Conservation (phyloP, 495 filamentous ascomycete species). For the Hypoxylon cercidicola region DNA sequence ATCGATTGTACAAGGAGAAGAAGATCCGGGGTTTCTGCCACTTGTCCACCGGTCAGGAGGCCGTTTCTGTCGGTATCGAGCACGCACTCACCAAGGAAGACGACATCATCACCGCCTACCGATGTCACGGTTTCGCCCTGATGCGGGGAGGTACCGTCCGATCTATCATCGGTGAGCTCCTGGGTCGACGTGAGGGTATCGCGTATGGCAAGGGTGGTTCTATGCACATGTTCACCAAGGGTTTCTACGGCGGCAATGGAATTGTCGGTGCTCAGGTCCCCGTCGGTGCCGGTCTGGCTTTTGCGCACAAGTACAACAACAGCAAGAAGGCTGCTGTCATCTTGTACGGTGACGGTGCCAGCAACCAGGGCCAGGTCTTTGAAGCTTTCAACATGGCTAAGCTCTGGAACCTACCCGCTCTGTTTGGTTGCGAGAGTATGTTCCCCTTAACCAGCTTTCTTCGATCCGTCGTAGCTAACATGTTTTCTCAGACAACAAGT, state of each 20-base stretch:
- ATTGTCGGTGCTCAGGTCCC: constrained; percentile 99
- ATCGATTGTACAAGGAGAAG: constrained; percentile 98
- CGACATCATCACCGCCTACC: constrained; percentile 96
- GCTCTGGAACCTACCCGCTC: constrained; percentile 93
- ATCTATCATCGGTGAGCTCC: constrained; percentile 94
- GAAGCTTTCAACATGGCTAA: constrained; percentile 99
- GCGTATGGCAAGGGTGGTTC: constrained; percentile 98
- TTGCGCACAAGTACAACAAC: constrained; percentile 93
- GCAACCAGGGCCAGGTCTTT: constrained; percentile 99
- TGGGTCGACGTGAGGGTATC: constrained; percentile 94
- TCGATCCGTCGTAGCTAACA: constrained; percentile 30
- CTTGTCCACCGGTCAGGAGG: constrained; percentile 96
- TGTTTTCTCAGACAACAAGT: constrained; percentile 88
- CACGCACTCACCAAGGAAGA: constrained; percentile 91
- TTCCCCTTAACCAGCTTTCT: constrained; percentile 22
- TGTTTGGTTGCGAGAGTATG: constrained; percentile 98
- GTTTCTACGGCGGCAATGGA: constrained; percentile 98
- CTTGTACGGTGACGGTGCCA: constrained; percentile 96
- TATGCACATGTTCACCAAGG: constrained; percentile 99
- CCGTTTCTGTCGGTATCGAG: constrained; percentile 96
- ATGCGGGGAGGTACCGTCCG: constrained; percentile 95
- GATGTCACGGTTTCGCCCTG: constrained; percentile 96
- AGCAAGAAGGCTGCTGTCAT: constrained; percentile 85
- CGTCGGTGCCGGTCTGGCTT: constrained; percentile 94
- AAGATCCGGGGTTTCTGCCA: constrained; percentile 99